These are phyloP conservation scores for Clarireedia sp. DNA, from an alignment of 2,329 filamentous ascomycete species.

Conservation along the genomic window DNA sequence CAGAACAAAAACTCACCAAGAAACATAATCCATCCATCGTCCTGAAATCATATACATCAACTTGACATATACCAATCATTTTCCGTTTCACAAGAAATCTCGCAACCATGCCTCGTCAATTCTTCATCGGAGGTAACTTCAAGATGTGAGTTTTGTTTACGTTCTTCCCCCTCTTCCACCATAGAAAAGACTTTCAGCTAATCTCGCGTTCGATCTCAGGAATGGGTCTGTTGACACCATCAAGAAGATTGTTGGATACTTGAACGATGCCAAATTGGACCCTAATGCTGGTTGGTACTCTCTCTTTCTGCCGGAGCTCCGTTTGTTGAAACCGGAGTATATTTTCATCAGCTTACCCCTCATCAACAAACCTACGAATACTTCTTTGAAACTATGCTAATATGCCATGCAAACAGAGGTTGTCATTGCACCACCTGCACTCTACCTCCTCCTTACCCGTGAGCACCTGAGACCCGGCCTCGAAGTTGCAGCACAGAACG, in stretches of 20 bases:
- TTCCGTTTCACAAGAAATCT: constrained; percentile 9
- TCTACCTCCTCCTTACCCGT: constrained; percentile 85
- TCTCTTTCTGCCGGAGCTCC: neutral
- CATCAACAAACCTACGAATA: neutral
- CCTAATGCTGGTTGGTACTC: constrained; percentile 56
- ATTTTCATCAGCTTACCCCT: neutral
- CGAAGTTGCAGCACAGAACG: constrained; percentile 90
- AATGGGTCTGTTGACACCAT: constrained; percentile 88
- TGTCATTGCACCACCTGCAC: constrained; percentile 80
- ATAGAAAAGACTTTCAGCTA: constrained; percentile 4
- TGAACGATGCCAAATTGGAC: constrained; percentile 81
- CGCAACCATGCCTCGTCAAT: constrained; percentile 74
- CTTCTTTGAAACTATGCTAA: neutral
- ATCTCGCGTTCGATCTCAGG: constrained; percentile 42
- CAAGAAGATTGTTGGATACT: constrained; percentile 80
- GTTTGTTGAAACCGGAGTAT: neutral
- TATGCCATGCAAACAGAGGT: constrained; percentile 55
- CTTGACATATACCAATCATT: neutral
- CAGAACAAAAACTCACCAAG: neutral
- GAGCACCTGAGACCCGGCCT: constrained; percentile 68
- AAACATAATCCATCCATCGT: neutral
- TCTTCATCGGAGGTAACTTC: constrained; percentile 98
- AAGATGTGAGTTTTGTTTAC: constrained; percentile 68
- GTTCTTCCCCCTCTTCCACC: neutral
- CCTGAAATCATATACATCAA: neutral